A percentile compares a stretch with the other conserved stretches of the same genome.
phyloP scores from a whole-genome alignment of 2,329 filamentous ascomycete species.

The Cladosporium sp. region DNA sequence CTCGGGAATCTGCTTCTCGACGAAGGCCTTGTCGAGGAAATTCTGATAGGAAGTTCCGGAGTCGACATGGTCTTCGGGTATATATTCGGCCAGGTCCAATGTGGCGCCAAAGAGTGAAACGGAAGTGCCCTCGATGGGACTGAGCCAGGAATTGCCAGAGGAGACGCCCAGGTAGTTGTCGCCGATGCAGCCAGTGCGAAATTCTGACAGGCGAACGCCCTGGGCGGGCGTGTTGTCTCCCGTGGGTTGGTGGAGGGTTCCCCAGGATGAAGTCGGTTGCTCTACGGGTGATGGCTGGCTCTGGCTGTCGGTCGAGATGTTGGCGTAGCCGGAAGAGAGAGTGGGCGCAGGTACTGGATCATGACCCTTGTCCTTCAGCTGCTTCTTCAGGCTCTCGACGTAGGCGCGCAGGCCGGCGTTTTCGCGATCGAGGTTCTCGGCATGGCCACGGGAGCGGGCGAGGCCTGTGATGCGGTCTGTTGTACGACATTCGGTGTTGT shows the following conservation, averaged over 20 bases:
- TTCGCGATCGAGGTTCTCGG: conserved; percentile 74
- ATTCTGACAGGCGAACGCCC: conserved; percentile 44
- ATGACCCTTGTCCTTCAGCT: conserved; percentile 62
- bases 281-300: not conserved
- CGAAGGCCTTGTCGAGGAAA: conserved; percentile 66
- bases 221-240: conserved; percentile 5
- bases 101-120: conserved; percentile 79
- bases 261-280: not conserved
- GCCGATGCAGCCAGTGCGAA: conserved; percentile 51
- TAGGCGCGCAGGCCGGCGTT: conserved; percentile 67
- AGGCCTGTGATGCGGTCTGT: conserved; percentile 85
- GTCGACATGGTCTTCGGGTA: conserved; percentile 63
- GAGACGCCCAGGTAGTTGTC: conserved; percentile 69
- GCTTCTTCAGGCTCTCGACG: conserved; percentile 68
- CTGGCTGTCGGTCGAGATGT: not conserved
- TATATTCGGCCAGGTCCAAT: conserved; percentile 75
- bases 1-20: conserved; percentile 57
- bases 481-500: conserved; percentile 76
- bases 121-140: conserved; percentile 73
- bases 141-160: conserved; percentile 65
- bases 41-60: conserved; percentile 68
- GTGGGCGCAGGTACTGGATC: conserved; percentile 46
- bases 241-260: not conserved
- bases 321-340: conserved; percentile 15
- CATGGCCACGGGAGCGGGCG: conserved; percentile 75